Evolutionary conservation across 1,284 basidiomycete genomes (phyloP), one percentile per base, ranked within the genome.

Genomic region (Ganoderma boninense): DNA sequence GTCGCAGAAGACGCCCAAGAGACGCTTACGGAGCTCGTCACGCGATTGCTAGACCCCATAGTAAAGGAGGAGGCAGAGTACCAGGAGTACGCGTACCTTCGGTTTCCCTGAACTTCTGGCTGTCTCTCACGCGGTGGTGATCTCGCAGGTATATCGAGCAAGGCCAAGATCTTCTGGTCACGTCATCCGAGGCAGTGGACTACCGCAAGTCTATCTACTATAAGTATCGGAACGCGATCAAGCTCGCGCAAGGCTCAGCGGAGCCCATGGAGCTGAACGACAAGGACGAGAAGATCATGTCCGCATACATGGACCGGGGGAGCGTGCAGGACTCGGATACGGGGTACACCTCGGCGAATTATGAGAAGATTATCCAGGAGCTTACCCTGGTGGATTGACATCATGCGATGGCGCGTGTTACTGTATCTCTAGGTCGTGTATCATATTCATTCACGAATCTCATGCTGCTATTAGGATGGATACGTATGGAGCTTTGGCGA

Each of bases 21-120:
- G 66, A 87, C 91, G 0, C 92, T 94, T 2, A 90, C 91, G 71
- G 82, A 80, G 0, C 83, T 96, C 35, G 92, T 93, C 2, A 80
- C 79, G 44, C 84, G 89, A 13, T 83, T 92, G 8, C 84, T 97
- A 23, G 79, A 91, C 67, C 95, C 95, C 0, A 83, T 83, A 4
- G 90, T 93, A 13, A 87, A 88, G 1, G 85, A 87, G 35, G 84
- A 87, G 49, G 93, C 95, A 78, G 95, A 97, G 78, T 98, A 98
- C 81, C 89, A 92, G 74, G 92, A 92, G 90, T 93, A 71, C 46
- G 85, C 82, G 62, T 62, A 42, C 46, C 56, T 20, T 64, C 63
- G 40, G 62, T 70, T n/a, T 57, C 40, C 49, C 32, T 62, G 8
- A n/a, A 32, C 29, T 32, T 42, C 32, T 16, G 63, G 2, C 71